Base-by-base conservation (phyloP, 768 basidiomycete species). In the Tulasnella sp. region DNA sequence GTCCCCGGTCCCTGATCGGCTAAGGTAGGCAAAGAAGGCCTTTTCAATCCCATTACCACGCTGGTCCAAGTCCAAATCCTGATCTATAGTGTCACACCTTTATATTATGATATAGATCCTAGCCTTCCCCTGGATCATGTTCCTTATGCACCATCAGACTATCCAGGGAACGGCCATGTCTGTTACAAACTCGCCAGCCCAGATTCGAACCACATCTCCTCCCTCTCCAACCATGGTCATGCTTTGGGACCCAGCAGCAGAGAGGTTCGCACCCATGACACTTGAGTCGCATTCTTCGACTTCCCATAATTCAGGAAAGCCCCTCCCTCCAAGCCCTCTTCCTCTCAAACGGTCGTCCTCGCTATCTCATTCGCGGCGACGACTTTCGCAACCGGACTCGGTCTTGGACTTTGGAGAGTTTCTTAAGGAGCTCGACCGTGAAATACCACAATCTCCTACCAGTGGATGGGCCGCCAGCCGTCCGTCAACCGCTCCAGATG, bases 351-450 rank as follows among this genome's bases (percentile, higher is more conserved):
- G 19, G 34, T 30, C 54, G 29, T 43, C 41, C 42, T 45, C 3
- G 24, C 21, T 45, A 53, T 43, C 43, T 44, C 42, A 43, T 43
- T 44, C 24, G 25, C 54, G 21, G 34, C 45, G 57, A 22, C 45
- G 46, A 25, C 49, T 49, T 42, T 59, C 57, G 2, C 34, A 49
- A 12, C 57, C 57, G 3, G 57, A 59, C 31, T 59, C 57, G 11
- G 12, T 59, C 46, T 22, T 59, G 11, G 48, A 50, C 49, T 59
- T 59, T 59, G 57, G 48, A 24, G 57, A 59, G 30, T 59, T 59
- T 29, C 46, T 59, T 22, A 59, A 25, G 49, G 31, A 59, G 30
- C 48, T 59, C 45, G 57, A 59, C 15, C 4, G 57, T 10, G 57
- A 49, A 27, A 42, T 21, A 43, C 34, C 54, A 10, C 34, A 38